phyloP scores from a whole-genome alignment of 140 eudicot genomes.

The Oenanthe javanica region DNA sequence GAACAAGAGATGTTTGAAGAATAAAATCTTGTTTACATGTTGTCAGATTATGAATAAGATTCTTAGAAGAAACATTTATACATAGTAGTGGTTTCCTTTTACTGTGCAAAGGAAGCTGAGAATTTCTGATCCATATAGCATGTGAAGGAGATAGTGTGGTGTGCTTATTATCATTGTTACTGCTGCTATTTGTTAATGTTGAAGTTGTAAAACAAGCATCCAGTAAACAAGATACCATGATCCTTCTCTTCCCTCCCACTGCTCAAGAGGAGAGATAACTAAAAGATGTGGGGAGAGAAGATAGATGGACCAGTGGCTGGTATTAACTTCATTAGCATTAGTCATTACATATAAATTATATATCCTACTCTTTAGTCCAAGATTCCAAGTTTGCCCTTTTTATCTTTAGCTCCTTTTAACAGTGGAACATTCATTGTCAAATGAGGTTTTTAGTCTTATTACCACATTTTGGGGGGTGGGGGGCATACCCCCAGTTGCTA shows the following conservation, averaged over 20 bases:
- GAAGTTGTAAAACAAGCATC: conserved; percentile 22
- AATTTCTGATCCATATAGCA: not conserved
- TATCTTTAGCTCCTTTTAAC: not conserved
- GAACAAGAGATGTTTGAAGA: conserved; percentile 39
- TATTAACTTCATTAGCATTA: not conserved
- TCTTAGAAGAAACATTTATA: not conserved
- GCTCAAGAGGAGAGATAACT: not conserved
- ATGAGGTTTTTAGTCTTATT: not conserved
- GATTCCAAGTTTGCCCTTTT: not conserved
- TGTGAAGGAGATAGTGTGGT: conserved; percentile 2
- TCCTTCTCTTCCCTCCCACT: conserved; percentile 16
- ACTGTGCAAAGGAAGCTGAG: conserved; percentile 2
- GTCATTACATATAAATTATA: not conserved
- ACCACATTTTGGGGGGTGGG: too few relatives aligned
- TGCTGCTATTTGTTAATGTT: conserved; percentile 12
- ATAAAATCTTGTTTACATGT: conserved; percentile 18
- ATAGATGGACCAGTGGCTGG: conserved; percentile 7
- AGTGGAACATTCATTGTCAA: not conserved
- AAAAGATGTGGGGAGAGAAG: not conserved
- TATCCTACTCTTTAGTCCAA: not conserved
- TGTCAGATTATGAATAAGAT: conserved; percentile 6
- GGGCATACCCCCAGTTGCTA: too few relatives aligned
- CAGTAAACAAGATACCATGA: conserved; percentile 38
- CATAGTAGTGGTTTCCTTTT: not conserved
- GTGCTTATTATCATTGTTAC: not conserved